A percentile compares a stretch with the other conserved stretches of the same genome.
Conservation (phyloP, 2,329 filamentous ascomycete species). For the Aspergillus flavus region DNA sequence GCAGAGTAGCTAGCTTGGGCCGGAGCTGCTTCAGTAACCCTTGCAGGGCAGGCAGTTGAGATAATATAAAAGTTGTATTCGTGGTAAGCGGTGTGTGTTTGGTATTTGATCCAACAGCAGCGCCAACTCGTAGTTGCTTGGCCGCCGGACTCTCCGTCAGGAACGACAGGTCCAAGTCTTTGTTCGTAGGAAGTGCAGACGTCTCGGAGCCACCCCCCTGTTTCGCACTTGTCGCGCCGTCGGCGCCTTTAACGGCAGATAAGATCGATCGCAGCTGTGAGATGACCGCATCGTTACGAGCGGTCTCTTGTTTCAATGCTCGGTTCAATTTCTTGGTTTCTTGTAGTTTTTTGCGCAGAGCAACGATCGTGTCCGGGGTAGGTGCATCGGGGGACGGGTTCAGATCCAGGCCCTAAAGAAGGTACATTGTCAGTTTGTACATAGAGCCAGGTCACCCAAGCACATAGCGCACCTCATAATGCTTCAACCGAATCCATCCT, state of each 20-base stretch:
- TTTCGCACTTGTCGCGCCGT: conserved; percentile 19
- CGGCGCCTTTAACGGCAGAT: conserved; percentile 32
- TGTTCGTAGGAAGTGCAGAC: conserved; percentile 25
- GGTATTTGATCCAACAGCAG: conserved; percentile 36
- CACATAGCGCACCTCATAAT: conserved; percentile 69
- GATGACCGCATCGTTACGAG: conserved; percentile 72
- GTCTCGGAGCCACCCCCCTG: conserved; percentile 17
- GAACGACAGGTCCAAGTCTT: conserved; percentile 55
- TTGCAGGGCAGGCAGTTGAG: conserved; percentile 79
- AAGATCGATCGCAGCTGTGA: conserved; percentile 63
- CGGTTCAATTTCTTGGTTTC: conserved; percentile 77
- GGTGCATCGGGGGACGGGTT: conserved; percentile 45
- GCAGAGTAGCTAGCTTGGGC: conserved; percentile 60
- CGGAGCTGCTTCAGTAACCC: conserved; percentile 68
- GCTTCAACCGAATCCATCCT: conserved; percentile 77
- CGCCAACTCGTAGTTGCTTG: conserved; percentile 49
- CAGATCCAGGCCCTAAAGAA: conserved; percentile 41
- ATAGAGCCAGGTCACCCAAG: not conserved
- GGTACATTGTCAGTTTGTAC: not conserved
- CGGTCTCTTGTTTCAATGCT: conserved; percentile 69
- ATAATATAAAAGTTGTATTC: conserved; percentile 70
- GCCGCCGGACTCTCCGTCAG: conserved; percentile 55
- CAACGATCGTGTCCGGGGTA: conserved; percentile 68
- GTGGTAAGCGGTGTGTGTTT: conserved; percentile 46
- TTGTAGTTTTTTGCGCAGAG: conserved; percentile 72